Evolutionary conservation across 192 early-diverging fungal species (phyloP).

Genomic region (Umbelopsis ramanniana): DNA sequence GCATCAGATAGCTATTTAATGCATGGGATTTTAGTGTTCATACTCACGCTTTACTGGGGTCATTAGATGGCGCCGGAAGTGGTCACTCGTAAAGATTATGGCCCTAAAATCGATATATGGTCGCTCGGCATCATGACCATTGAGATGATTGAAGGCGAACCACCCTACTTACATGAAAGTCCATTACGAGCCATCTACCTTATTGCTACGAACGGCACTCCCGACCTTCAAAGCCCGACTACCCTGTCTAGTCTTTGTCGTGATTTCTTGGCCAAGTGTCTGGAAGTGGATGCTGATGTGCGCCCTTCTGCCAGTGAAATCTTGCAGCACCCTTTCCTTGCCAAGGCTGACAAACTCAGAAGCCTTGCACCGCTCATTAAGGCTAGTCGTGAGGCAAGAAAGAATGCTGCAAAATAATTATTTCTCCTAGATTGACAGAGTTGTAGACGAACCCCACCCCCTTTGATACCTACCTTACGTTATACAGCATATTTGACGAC

Average conservation of each 20-base stretch:
- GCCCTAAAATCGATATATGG: conserved; percentile 95
- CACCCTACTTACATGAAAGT: conserved; percentile 95
- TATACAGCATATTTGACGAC: background rate
- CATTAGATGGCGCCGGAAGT: conserved; percentile 95
- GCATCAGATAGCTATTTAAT: background rate
- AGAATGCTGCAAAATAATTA: conserved; percentile 12
- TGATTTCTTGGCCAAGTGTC: conserved; percentile 79
- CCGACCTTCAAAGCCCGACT: conserved; percentile 87
- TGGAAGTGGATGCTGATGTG: conserved; percentile 84
- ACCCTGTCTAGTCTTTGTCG: conserved; percentile 74
- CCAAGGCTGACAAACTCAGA: conserved; percentile 79
- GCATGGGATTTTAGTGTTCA: background rate
- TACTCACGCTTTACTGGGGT: background rate
- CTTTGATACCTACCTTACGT: conserved; percentile 16
- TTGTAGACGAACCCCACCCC: background rate
- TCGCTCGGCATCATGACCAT: conserved; percentile 98
- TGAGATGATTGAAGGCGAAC: conserved; percentile 97
- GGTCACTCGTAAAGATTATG: conserved; percentile 90
- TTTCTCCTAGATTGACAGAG: background rate
- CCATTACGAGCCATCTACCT: conserved; percentile 89
- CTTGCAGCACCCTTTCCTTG: conserved; percentile 85
- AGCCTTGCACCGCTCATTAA: conserved; percentile 81
- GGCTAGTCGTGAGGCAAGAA: conserved; percentile 13
- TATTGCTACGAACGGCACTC: conserved; percentile 95
- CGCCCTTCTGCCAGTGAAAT: conserved; percentile 82